A percentile compares a stretch with the other conserved stretches of the same genome.
Evolutionary conservation across 2,329 filamentous ascomycete genomes (phyloP).

Genomic region (Penicillium sp.): DNA sequence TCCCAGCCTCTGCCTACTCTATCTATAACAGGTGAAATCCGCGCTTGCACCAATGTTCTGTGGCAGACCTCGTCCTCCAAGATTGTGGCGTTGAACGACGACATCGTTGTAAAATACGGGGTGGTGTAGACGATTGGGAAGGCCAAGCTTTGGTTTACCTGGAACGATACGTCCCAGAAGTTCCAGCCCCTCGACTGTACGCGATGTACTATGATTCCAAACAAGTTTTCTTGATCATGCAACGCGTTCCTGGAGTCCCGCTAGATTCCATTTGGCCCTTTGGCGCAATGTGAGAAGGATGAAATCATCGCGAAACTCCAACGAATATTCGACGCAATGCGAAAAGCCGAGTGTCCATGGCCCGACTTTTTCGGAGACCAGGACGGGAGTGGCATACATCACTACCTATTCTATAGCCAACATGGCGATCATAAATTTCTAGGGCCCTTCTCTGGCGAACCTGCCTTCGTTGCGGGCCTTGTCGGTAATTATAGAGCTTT

Average conservation of each 20-base stretch:
- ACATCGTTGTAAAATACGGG: constrained; percentile 31
- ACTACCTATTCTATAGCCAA: constrained; percentile 30
- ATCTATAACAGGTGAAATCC: constrained; percentile 29
- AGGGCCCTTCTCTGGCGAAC: constrained; percentile 28
- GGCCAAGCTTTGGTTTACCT: constrained; percentile 28
- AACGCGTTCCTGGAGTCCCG: constrained; percentile 25
- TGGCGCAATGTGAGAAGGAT: constrained; percentile 28
- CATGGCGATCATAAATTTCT: constrained; percentile 16
- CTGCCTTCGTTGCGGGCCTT: constrained; percentile 28
- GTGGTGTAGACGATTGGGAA: constrained; percentile 6
- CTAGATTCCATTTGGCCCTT: constrained; percentile 27
- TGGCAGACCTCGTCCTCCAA: constrained; percentile 18
- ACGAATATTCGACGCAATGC: constrained; percentile 23
- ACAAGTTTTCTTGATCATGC: constrained; percentile 30
- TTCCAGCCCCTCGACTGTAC: constrained; percentile 33
- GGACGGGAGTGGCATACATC: constrained; percentile 25
- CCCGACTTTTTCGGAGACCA: constrained; percentile 28
- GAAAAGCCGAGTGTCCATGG: constrained; percentile 26
- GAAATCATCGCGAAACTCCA: constrained; percentile 29
- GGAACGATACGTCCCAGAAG: constrained; percentile 28
- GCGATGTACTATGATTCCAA: constrained; percentile 30
- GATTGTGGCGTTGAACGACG: constrained; percentile 27
- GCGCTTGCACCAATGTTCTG: constrained; percentile 29
- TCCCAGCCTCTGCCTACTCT: not conserved
- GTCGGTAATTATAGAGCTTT: constrained; percentile 26